Percentiles rank a stretch among this genome's conserved stretches.
phyloP scores from a whole-genome alignment of 2,329 filamentous ascomycete species.

The Alternaria consortialis region DNA sequence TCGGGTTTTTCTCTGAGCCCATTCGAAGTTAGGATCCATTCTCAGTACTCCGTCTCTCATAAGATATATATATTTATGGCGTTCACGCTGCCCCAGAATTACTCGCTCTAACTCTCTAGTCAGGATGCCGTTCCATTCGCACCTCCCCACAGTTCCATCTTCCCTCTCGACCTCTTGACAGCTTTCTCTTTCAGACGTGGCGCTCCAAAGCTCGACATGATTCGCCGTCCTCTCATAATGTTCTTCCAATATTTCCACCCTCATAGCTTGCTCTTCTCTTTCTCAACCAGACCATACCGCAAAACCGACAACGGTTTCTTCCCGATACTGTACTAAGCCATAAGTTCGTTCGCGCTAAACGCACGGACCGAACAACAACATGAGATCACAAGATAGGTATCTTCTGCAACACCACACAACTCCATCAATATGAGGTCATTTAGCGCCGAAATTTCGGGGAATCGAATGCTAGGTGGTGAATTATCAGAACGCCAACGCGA shows the following conservation, averaged over 20 bases:
- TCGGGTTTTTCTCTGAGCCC: background rate
- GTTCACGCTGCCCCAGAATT: background rate
- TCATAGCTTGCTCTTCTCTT: background rate
- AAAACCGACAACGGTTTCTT: conserved; percentile 1
- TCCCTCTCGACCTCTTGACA: background rate
- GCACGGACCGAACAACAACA: too few relatives aligned
- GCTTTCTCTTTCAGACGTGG: background rate
- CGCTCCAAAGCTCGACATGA: background rate
- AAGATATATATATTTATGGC: background rate
- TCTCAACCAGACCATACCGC: background rate
- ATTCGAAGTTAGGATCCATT: background rate
- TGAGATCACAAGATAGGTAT: too few relatives aligned
- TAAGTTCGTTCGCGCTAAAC: too few relatives aligned
- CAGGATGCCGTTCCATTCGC: background rate
- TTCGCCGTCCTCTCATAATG: background rate
- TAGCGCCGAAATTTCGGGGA: too few relatives aligned
- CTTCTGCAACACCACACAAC: too few relatives aligned
- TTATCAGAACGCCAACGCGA: too few relatives aligned
- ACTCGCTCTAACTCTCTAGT: background rate
- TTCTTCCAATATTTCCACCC: background rate
- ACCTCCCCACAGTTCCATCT: background rate
- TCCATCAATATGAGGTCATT: too few relatives aligned
- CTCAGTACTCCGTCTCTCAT: background rate
- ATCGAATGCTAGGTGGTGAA: too few relatives aligned
- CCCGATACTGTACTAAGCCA: too few relatives aligned